These are phyloP conservation scores for Aspergillus cristatus DNA, from an alignment of 495 filamentous ascomycete genomes.

Conservation along the genomic window DNA sequence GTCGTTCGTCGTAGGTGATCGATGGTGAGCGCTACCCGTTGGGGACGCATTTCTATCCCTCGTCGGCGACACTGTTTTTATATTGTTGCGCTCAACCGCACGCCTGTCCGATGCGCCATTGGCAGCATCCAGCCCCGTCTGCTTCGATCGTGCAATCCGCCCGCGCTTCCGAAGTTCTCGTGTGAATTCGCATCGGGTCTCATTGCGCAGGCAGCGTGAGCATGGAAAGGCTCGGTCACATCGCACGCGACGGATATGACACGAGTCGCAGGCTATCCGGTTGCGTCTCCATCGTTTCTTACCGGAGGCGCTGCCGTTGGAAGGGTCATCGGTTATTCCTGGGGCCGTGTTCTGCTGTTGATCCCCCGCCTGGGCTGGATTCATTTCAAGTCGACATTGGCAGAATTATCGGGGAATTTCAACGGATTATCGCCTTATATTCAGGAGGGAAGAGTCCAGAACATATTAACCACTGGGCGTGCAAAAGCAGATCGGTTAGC, in stretches of 20 bases:
- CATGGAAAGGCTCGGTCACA: slow-evolving; percentile 42
- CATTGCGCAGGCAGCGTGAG: slow-evolving; percentile 35
- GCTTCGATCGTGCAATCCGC: slow-evolving; percentile 30
- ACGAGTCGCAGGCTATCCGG: slow-evolving; percentile 38
- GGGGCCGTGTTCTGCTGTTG: slow-evolving; percentile 10
- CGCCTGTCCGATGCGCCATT: background rate
- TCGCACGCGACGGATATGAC: slow-evolving; percentile 37
- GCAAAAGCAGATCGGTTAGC: too few relatives aligned
- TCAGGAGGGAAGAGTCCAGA: too few relatives aligned
- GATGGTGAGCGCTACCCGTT: slow-evolving; percentile 16
- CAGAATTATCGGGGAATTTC: background rate
- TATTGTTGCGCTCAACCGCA: slow-evolving; percentile 1
- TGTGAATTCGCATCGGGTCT: slow-evolving; percentile 36
- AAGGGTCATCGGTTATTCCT: slow-evolving; percentile 19
- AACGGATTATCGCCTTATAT: too few relatives aligned
- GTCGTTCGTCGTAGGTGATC: slow-evolving; percentile 27
- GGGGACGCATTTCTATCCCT: slow-evolving; percentile 23
- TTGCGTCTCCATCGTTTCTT: slow-evolving; percentile 40
- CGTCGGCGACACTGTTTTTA: slow-evolving; percentile 9
- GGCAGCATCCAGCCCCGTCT: slow-evolving; percentile 7
- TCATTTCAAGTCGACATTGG: slow-evolving; percentile 29
- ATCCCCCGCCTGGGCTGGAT: slow-evolving; percentile 25
- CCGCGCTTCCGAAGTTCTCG: slow-evolving; percentile 38
- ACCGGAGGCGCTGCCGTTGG: slow-evolving; percentile 21
- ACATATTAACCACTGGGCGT: too few relatives aligned